Evolutionary conservation across 2,329 filamentous ascomycete species (phyloP).

Genomic region (Aureobasidium sp.): DNA sequence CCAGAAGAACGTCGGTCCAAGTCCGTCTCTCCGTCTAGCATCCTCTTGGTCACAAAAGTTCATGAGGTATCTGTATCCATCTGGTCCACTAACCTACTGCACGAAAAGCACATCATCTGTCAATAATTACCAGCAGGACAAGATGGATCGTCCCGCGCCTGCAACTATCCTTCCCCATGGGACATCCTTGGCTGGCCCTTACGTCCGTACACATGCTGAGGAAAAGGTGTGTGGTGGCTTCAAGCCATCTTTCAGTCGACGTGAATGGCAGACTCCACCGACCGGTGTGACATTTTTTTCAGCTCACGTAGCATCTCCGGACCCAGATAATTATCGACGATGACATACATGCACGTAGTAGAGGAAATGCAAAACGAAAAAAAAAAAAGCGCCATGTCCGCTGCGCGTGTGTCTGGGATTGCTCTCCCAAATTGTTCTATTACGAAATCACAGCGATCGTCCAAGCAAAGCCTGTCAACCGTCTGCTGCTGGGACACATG

Average conservation of each 20-base stretch:
- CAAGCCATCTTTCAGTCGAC: neutral
- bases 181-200: neutral
- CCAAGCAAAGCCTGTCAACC: neutral
- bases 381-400: too few species aligned
- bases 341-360: too few species aligned
- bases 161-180: neutral
- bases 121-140: neutral
- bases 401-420: too few species aligned
- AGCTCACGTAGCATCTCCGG: neutral
- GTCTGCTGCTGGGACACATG: constrained; percentile 2
- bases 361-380: too few species aligned
- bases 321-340: too few species aligned
- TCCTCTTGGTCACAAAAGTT: neutral
- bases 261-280: too few species aligned
- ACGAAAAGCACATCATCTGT: neutral
- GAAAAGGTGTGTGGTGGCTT: neutral
- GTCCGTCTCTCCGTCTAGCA: neutral
- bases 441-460: too few species aligned
- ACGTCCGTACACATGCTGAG: neutral
- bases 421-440: too few species aligned
- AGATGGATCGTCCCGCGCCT: neutral
- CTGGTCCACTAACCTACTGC: neutral
- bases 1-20: neutral
- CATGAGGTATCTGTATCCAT: neutral
- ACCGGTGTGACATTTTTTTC: neutral